Evolutionary conservation across 2,329 filamentous ascomycete genomes (phyloP).

Genomic region (Pyrenochaeta sp.): DNA sequence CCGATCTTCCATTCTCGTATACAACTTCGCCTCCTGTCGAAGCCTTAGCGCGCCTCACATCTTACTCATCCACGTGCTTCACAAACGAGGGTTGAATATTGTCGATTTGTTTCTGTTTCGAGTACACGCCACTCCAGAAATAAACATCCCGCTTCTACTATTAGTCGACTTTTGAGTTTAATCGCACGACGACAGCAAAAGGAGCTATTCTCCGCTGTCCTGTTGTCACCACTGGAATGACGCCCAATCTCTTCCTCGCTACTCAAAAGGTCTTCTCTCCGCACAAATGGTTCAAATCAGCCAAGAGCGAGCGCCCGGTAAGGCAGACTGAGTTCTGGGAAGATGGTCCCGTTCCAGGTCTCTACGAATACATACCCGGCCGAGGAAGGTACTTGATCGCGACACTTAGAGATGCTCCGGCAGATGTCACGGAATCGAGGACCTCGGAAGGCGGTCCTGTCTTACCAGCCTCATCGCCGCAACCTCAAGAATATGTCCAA

Average conservation of each 20-base stretch:
- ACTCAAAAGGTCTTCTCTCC: slow-evolving; percentile 59
- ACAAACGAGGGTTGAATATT: background rate
- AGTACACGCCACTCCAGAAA: slow-evolving; percentile 10
- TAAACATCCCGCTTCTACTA: background rate
- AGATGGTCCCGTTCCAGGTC: slow-evolving; percentile 56
- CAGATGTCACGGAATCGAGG: slow-evolving; percentile 31
- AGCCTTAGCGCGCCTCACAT: slow-evolving; percentile 3
- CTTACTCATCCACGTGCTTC: slow-evolving; percentile 6
- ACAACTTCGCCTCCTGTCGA: slow-evolving; percentile 17
- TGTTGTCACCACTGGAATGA: slow-evolving; percentile 47
- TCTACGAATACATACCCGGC: slow-evolving; percentile 60
- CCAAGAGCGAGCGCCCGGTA: slow-evolving; percentile 49
- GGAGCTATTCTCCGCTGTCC: slow-evolving; percentile 1
- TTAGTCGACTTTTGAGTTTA: background rate
- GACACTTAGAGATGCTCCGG: slow-evolving; percentile 46
- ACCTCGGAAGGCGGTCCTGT: slow-evolving; percentile 26
- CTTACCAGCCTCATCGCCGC: slow-evolving; percentile 7
- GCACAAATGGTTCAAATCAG: slow-evolving; percentile 58
- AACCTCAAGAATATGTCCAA: slow-evolving; percentile 31
- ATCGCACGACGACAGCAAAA: slow-evolving; percentile 12
- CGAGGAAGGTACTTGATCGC: slow-evolving; percentile 60
- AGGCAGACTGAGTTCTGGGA: slow-evolving; percentile 58
- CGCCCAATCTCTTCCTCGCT: slow-evolving; percentile 61
- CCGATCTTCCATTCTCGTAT: slow-evolving; percentile 17
- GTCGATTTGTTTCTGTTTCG: slow-evolving; percentile 2